Evolutionary conservation across 805 yeast genomes (phyloP), one percentile per base, ranked within the genome.

Genomic region (Candida koratica): DNA sequence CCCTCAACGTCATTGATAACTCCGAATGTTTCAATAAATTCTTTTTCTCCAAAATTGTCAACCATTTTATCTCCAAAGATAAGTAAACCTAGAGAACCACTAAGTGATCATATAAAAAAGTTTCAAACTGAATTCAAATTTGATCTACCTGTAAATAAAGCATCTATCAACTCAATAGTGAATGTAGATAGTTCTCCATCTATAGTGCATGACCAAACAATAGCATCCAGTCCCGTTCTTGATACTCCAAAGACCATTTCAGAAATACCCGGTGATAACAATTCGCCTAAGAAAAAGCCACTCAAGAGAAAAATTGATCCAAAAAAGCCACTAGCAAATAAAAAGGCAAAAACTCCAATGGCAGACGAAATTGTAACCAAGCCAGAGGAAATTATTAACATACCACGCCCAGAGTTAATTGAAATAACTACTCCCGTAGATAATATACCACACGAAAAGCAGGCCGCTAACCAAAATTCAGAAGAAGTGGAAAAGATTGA

Each of bases 101-200:
- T 36, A 14, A 29, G 23, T 25, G 31, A 28, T 25, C 34, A 36
- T 15, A 29, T 32, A 4, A 32, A 28, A 16, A 13, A 17, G 11
- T 37, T 32, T 13, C 41, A 37, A 28, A 37, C 36, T 12, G 37
- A 32, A 16, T 37, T 37, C 26, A 32, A 29, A 7, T 28, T 36
- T 9, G 38, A 36, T 6, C 4, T 17, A 20, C 32, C 32, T 9
- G 22, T 34, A n/a, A 60, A 56, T 47, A 61, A 55, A 34, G 55
- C 71, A 1, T 61, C 69, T 5, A 67, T 67, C 17, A 61, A 56
- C 35, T 60, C 69, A 10, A 58, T 67, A 27, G 65, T 67, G 37
- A 67, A 67, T 45, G 38, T 49, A 9, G 71, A 66, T 25, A 62
- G 28, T 22, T 41, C 47, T 3, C 50, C 50, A 12, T 23, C 42